Conservation (phyloP, 1,139 yeast species). For the Groenewaldozyma sp. region DNA sequence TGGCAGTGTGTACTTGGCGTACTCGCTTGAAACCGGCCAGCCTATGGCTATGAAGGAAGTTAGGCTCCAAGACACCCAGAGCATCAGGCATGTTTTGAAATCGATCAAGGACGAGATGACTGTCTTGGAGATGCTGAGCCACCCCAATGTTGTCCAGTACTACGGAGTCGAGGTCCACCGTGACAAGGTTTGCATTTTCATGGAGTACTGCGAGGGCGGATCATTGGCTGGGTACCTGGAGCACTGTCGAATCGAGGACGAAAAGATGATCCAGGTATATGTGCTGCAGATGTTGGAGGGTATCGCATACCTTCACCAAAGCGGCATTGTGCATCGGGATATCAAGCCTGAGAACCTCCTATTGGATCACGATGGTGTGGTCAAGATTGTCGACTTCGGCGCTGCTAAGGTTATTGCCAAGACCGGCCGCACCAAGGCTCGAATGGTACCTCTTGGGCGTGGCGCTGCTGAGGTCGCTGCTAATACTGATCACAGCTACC, state of each 20-base stretch:
- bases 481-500: no score
- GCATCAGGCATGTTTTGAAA: conserved; percentile 77
- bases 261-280: conserved; percentile 83
- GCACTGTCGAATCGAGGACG: conserved; percentile 94
- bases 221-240: conserved; percentile 75
- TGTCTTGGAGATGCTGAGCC: conserved; percentile 86
- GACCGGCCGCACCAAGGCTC: conserved; percentile 40
- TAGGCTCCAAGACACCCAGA: conserved; percentile 78
- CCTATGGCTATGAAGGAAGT: conserved; percentile 96
- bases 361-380: conserved; percentile 84
- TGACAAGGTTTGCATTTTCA: conserved; percentile 87
- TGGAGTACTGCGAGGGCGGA: conserved; percentile 98
- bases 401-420: conserved; percentile 93
- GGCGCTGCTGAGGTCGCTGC: conserved; percentile 9
- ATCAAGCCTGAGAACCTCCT: conserved; percentile 92
- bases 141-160: conserved; percentile 93
- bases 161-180: conserved; percentile 96
- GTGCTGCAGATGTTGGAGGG: conserved; percentile 93
- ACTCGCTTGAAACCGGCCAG: conserved; percentile 89
- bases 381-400: conserved; percentile 94
- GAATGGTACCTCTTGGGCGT: conserved; percentile 10
- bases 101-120: conserved; percentile 95
- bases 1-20: conserved; percentile 89
- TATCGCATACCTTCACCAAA: conserved; percentile 84
- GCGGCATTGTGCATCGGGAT: conserved; percentile 95